Evolutionary conservation across 495 filamentous ascomycete species (phyloP).

Genomic region (Platismatia glauca): DNA sequence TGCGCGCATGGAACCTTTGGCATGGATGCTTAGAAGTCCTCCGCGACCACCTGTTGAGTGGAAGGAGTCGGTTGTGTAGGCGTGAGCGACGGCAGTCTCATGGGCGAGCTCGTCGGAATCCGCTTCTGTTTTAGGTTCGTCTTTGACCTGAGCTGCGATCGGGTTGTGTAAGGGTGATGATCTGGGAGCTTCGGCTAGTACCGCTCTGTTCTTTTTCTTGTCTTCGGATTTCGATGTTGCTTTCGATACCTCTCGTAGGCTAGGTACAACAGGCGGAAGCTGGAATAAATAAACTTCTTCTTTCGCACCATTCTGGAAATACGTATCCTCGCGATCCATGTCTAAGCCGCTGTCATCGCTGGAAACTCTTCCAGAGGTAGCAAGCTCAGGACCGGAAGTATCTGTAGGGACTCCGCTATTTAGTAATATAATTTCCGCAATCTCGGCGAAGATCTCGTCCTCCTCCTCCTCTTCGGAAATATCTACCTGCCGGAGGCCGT

Average conservation of each 20-base stretch:
- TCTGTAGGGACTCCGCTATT: not conserved
- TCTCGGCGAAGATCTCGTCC: conserved; percentile 8
- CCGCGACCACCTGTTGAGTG: conserved; percentile 47
- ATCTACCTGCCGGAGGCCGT: not conserved
- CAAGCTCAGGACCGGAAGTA: not conserved
- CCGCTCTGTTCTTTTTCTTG: conserved; percentile 14
- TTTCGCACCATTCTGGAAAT: conserved; percentile 17
- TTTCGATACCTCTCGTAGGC: conserved; percentile 29
- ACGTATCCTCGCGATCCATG: conserved; percentile 15
- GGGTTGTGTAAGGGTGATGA: conserved; percentile 11
- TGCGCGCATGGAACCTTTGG: conserved; percentile 39
- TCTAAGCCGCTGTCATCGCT: conserved; percentile 20
- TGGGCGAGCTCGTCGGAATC: conserved; percentile 17
- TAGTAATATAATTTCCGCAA: not conserved
- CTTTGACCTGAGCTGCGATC: conserved; percentile 9
- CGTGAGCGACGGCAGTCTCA: conserved; percentile 23
- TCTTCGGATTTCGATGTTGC: conserved; percentile 15
- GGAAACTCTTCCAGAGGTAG: not conserved
- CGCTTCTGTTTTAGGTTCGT: conserved; percentile 25
- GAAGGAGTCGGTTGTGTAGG: conserved; percentile 34
- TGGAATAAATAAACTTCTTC: conserved; percentile 47
- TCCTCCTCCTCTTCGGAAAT: conserved; percentile 2
- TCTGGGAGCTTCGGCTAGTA: conserved; percentile 2
- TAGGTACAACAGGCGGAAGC: conserved; percentile 47
- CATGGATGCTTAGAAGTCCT: conserved; percentile 48